These are phyloP conservation scores for Bacidia rubella DNA, from an alignment of 495 filamentous ascomycete species.

Conservation along the genomic window DNA sequence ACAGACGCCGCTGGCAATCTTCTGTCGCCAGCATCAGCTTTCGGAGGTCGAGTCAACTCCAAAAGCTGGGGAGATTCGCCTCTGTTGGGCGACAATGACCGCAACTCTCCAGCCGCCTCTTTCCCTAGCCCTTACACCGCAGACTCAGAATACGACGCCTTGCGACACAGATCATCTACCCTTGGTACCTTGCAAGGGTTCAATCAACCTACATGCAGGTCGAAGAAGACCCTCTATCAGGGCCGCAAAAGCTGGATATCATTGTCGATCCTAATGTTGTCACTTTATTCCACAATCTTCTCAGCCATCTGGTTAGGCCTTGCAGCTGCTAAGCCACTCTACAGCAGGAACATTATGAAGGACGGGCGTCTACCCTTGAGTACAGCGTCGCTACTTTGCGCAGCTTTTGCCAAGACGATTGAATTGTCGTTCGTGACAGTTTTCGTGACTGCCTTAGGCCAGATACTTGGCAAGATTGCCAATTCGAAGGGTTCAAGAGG, in stretches of 20 bases:
- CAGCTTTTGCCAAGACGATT: slow-evolving; percentile 57
- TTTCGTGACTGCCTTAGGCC: slow-evolving; percentile 59
- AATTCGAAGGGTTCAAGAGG: slow-evolving; percentile 41
- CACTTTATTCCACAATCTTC: slow-evolving; percentile 51
- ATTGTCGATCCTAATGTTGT: slow-evolving; percentile 41
- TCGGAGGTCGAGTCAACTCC: background rate
- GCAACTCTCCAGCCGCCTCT: background rate
- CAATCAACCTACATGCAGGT: slow-evolving; percentile 9
- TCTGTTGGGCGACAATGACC: background rate
- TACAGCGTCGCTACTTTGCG: slow-evolving; percentile 46
- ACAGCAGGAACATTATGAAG: slow-evolving; percentile 37
- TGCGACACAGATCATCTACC: slow-evolving; percentile 5
- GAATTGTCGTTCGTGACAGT: slow-evolving; percentile 67
- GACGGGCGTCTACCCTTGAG: slow-evolving; percentile 35
- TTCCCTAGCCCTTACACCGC: background rate
- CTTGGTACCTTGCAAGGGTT: slow-evolving; percentile 6
- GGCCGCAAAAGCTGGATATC: slow-evolving; percentile 43
- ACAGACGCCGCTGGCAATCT: background rate
- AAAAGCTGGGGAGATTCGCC: background rate
- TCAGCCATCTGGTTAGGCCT: slow-evolving; percentile 50
- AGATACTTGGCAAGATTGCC: slow-evolving; percentile 53
- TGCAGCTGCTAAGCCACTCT: slow-evolving; percentile 45
- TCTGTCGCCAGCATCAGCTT: slow-evolving; percentile 6
- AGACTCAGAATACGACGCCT: slow-evolving; percentile 4
- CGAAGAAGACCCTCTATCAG: slow-evolving; percentile 17